Base-by-base conservation (phyloP, 768 basidiomycete species). In the Tylopilus felleus region DNA sequence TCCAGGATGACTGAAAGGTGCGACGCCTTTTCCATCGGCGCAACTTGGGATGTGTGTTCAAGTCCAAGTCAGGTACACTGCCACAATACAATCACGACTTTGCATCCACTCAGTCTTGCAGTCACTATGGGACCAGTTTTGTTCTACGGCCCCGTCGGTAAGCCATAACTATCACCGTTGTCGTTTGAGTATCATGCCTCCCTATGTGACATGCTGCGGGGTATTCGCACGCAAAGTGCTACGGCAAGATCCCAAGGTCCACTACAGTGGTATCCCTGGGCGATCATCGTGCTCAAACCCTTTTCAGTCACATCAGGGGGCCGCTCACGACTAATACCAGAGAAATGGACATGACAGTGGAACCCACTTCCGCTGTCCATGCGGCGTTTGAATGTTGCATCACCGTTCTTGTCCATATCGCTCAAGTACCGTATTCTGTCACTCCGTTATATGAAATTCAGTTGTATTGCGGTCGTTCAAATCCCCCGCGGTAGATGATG, bases 1-100 rank as follows among this genome's bases (percentile, higher is more conserved):
- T 97, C 94, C 55, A 96, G 57, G 53, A 97, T 81, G 56, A 95
- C 82, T 21, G 92, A 87, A 35, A 96, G 78, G 70, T 93, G 89
- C 38, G 77, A 79, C 7, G 78, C 70, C 48, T 68, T 73, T 49
- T 80, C 78, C 79, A 80, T 79, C 52, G 47, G 22, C 13, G 3
- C 21, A 14, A 16, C 16, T 3, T 3, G 14, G 13, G 39, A 40
- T 43, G 39, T 17, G 17, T 8, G 3, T 19, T 27, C 31, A 13
- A 35, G 31, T 28, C 33, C 3, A 36, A 51, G 25, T 36, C 16
- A 36, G 17, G 35, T 35, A 39, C 51, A 55, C 23, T 33, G 33
- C 46, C 46, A 43, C 55, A 22, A 6, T 12, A 43, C 55, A 22
- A 6, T 12, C 12, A 22, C 21, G 21, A 13, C 19, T 33, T n/a